These are phyloP conservation scores for Fonsecaea multimorphosa DNA, from an alignment of 2,329 filamentous ascomycete species.

Conservation along the genomic window DNA sequence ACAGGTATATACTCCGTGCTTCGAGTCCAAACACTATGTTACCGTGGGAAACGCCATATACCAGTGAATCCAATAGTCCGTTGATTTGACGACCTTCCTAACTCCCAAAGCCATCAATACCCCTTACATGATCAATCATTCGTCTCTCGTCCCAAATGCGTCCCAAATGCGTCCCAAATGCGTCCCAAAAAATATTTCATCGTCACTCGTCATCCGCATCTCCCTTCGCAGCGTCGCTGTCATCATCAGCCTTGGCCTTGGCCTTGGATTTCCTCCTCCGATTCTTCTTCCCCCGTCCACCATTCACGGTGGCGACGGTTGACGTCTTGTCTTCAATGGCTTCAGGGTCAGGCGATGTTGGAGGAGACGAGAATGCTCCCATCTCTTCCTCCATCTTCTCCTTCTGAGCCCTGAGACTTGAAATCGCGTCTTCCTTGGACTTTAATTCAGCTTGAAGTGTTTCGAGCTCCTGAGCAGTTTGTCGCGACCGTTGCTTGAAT, in stretches of 20 bases:
- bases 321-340: conserved; percentile 22
- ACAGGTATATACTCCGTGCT: background rate
- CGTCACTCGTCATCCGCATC: conserved; percentile 3
- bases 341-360: conserved; percentile 6
- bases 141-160: background rate
- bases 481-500: conserved; percentile 11
- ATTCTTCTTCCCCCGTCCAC: conserved; percentile 10
- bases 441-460: conserved; percentile 23
- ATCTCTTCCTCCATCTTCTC: conserved; percentile 25
- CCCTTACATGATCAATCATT: background rate
- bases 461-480: conserved; percentile 7
- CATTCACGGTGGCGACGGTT: conserved; percentile 20
- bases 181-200: background rate
- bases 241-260: background rate
- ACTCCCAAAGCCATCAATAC: background rate
- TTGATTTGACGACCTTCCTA: background rate
- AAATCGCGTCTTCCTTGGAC: conserved; percentile 22
- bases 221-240: background rate
- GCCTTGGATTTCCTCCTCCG: conserved; percentile 18
- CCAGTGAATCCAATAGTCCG: too few relatives aligned
- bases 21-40: background rate
- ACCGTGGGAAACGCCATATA: background rate
- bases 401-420: conserved; percentile 29
- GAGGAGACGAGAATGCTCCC: conserved; percentile 7
- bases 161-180: too few relatives aligned